Evolutionary conservation across 345 rosid genomes (phyloP).

Genomic region (Eutrema heterophyllum): DNA sequence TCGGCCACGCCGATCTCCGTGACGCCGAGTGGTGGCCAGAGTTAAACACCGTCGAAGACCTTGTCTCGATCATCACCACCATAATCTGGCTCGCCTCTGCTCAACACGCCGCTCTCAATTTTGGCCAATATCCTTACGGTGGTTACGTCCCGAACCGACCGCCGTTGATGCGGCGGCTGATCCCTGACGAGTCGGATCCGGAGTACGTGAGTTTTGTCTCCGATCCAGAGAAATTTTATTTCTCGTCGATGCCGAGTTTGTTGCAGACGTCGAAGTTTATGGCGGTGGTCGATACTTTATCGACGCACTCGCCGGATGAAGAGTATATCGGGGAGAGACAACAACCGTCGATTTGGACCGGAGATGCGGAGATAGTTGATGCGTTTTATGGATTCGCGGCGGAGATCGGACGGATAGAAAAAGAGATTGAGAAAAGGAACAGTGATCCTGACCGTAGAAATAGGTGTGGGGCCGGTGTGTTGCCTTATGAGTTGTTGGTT

Average conservation of each 20-base stretch:
- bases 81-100: conserved; percentile 96
- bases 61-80: conserved; percentile 64
- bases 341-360: conserved; percentile 74
- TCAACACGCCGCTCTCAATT: conserved; percentile 94
- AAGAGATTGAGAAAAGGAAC: conserved; percentile 82
- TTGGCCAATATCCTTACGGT: conserved; percentile 92
- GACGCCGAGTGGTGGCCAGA: conserved; percentile 87
- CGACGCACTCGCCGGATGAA: conserved; percentile 96
- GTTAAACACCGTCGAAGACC: conserved; percentile 48
- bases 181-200: conserved; percentile 72
- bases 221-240: conserved; percentile 74
- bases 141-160: conserved; percentile 94
- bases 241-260: conserved; percentile 72
- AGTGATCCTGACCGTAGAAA: conserved; percentile 52
- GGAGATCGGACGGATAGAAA: conserved; percentile 67
- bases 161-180: conserved; percentile 74
- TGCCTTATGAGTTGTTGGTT: conserved; percentile 83
- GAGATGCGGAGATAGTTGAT: conserved; percentile 67
- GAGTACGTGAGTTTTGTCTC: conserved; percentile 53
- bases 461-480: conserved; percentile 93
- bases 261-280: conserved; percentile 86
- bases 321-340: conserved; percentile 93
- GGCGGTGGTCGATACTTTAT: conserved; percentile 91
- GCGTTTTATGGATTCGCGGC: conserved; percentile 71
- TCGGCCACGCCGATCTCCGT: conserved; percentile 79